phyloP scores from a whole-genome alignment of 1,284 basidiomycete species.

The Hymenochaete sp. region DNA sequence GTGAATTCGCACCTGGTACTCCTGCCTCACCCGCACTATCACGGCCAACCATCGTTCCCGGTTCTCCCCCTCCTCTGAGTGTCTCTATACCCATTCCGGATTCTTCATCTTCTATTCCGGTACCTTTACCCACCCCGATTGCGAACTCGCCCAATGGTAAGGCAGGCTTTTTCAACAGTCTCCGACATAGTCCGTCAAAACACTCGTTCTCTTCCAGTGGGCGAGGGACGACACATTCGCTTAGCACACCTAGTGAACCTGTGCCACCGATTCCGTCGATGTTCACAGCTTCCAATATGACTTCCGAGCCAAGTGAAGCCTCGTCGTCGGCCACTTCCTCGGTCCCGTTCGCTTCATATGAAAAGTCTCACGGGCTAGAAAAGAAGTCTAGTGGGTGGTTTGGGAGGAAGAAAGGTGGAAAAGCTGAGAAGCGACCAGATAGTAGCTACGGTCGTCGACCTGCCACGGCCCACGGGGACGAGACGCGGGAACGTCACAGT shows the following conservation, averaged over 20 bases:
- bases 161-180: constrained; percentile 22
- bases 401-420: constrained; percentile 39
- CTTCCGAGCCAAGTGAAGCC: constrained; percentile 14
- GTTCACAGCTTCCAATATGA: constrained; percentile 9
- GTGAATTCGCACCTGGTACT: constrained; percentile 23
- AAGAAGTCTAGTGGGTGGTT: constrained; percentile 47
- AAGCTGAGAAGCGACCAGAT: constrained; percentile 17
- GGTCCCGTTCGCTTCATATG: constrained; percentile 20
- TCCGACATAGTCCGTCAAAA: constrained; percentile 26
- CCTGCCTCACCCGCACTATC: constrained; percentile 27
- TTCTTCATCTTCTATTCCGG: constrained; percentile 1
- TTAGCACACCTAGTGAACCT: constrained; percentile 19
- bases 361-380: constrained; percentile 35
- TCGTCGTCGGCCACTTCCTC: constrained; percentile 13
- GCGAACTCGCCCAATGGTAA: constrained; percentile 13
- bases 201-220: constrained; percentile 16
- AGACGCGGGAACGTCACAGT: not conserved
- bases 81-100: constrained; percentile 20
- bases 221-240: constrained; percentile 18
- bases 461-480: constrained; percentile 5
- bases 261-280: constrained; percentile 21
- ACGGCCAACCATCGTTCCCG: constrained; percentile 18
- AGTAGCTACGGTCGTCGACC: constrained; percentile 6
- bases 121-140: constrained; percentile 4
- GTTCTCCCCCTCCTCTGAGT: constrained; percentile 22